Evolutionary conservation across 2,329 filamentous ascomycete species (phyloP).

Genomic region (Aspergillus ruber): DNA sequence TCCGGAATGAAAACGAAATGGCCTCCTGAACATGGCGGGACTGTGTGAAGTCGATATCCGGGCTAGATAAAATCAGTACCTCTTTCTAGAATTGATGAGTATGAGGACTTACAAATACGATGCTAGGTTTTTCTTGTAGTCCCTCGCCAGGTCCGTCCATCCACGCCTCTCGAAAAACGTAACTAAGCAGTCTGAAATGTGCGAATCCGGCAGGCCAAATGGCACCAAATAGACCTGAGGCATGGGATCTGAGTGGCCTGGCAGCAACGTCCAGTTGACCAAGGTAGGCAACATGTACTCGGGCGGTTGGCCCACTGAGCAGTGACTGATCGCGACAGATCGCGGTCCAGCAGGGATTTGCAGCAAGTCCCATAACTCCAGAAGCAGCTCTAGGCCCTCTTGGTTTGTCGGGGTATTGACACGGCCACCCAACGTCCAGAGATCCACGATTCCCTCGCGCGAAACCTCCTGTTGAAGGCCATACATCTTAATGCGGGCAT

Average conservation of each 20-base stretch:
- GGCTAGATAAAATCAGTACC: not conserved
- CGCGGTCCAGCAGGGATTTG: conserved; percentile 1
- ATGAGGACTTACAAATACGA: conserved; percentile 10
- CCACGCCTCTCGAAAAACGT: conserved; percentile 9
- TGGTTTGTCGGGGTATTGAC: not conserved
- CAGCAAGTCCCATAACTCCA: conserved; percentile 11
- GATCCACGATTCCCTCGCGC: conserved; percentile 2
- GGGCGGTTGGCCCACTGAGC: not conserved
- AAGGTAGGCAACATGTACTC: conserved; percentile 8
- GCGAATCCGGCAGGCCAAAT: conserved; percentile 10
- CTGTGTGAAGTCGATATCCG: conserved; percentile 1
- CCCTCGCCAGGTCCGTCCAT: conserved; percentile 6
- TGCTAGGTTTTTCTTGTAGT: conserved; percentile 7
- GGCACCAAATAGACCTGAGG: conserved; percentile 12
- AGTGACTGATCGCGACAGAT: not conserved
- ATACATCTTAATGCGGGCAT: conserved; percentile 12
- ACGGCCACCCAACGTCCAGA: conserved; percentile 11
- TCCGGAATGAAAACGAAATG: conserved; percentile 8
- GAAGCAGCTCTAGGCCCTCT: conserved; percentile 6
- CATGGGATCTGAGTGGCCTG: conserved; percentile 6
- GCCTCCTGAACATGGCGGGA: conserved; percentile 6
- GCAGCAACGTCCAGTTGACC: conserved; percentile 10
- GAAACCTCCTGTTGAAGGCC: conserved; percentile 7
- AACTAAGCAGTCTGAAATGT: conserved; percentile 6
- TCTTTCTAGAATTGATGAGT: not conserved